phyloP scores from a whole-genome alignment of 2,329 filamentous ascomycete species.

The Aureobasidium sp. region DNA sequence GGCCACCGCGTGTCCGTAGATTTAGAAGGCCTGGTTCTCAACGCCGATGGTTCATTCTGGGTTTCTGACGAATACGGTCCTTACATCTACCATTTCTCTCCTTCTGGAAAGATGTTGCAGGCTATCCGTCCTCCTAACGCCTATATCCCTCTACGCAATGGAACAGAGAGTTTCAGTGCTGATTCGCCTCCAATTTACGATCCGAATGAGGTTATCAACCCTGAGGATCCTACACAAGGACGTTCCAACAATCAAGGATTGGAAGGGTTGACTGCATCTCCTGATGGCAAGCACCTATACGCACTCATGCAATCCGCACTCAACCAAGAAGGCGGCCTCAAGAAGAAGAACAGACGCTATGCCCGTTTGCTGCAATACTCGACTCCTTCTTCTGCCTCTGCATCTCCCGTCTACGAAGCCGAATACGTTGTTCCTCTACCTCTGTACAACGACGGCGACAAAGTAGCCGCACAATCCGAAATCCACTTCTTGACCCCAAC shows the following conservation, averaged over 20 bases:
- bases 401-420: slow-evolving; percentile 39
- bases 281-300: slow-evolving; percentile 57
- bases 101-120: slow-evolving; percentile 50
- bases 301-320: slow-evolving; percentile 59
- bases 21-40: slow-evolving; percentile 58
- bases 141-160: slow-evolving; percentile 57
- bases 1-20: slow-evolving; percentile 56
- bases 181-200: slow-evolving; percentile 57
- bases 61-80: slow-evolving; percentile 65
- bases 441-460: slow-evolving; percentile 44
- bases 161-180: slow-evolving; percentile 54
- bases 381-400: slow-evolving; percentile 36
- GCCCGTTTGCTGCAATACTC: slow-evolving; percentile 60
- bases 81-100: slow-evolving; percentile 60
- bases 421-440: slow-evolving; percentile 64
- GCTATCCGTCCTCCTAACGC: slow-evolving; percentile 60
- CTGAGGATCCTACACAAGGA: slow-evolving; percentile 53
- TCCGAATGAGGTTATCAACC: slow-evolving; percentile 41
- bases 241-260: slow-evolving; percentile 70
- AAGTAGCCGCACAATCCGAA: slow-evolving; percentile 60
- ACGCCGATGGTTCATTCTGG: slow-evolving; percentile 57
- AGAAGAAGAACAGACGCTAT: slow-evolving; percentile 48
- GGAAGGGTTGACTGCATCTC: slow-evolving; percentile 58
- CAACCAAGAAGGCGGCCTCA: slow-evolving; percentile 54
- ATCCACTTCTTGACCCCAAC: slow-evolving; percentile 56